phyloP scores from a whole-genome alignment of 2,329 filamentous ascomycete species.

The Trichophyton rubrum region DNA sequence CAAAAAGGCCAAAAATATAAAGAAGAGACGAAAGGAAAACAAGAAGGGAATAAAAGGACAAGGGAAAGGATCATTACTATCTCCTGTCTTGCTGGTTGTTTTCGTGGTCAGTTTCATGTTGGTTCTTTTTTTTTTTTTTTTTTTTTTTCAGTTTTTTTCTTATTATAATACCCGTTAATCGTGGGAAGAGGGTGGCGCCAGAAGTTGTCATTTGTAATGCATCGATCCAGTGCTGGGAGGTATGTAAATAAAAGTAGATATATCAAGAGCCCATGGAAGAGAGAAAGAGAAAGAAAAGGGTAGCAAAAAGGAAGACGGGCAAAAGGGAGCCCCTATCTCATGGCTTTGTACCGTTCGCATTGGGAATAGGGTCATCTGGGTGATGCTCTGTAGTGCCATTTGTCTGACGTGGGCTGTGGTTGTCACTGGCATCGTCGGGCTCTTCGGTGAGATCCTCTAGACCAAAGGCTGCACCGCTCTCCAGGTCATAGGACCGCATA shows the following conservation, averaged over 20 bases:
- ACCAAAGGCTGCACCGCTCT: conserved; percentile 57
- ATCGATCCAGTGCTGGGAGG: neutral
- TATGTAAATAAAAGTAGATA: neutral
- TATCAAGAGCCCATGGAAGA: neutral
- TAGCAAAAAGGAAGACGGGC: neutral
- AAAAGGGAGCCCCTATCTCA: neutral
- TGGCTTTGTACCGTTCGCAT: neutral
- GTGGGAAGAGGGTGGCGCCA: neutral
- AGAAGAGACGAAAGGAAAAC: conserved; percentile 1
- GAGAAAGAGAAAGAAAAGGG: neutral
- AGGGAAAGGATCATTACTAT: neutral
- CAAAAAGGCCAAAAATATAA: neutral
- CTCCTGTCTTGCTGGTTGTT: neutral
- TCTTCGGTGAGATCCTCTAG: conserved; percentile 70
- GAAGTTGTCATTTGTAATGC: neutral
- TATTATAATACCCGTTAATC: neutral
- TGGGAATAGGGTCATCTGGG: conserved; percentile 6
- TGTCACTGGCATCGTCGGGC: conserved; percentile 21
- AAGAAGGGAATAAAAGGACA: neutral
- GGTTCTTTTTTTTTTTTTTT: neutral
- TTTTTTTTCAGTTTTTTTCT: neutral
- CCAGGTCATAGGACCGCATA: conserved; percentile 81
- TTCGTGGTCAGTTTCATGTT: conserved; percentile 10
- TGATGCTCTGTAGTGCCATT: conserved; percentile 6
- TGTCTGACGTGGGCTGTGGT: neutral